phyloP scores from a whole-genome alignment of 2,329 filamentous ascomycete species.

The Fusarium liriodendri region DNA sequence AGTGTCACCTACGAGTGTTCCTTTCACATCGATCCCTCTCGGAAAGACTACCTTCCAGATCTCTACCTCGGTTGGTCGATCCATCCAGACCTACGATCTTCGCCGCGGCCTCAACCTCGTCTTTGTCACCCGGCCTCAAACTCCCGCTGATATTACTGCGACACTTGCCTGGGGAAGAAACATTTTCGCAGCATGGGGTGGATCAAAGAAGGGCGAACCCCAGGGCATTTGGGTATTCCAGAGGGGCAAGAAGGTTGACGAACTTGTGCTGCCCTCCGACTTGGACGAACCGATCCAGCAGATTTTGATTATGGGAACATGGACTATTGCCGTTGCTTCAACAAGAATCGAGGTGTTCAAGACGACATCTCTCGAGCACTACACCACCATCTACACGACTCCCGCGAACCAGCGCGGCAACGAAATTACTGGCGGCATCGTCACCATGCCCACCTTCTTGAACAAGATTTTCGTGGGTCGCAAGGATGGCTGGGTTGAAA shows the following conservation, averaged over 20 bases:
- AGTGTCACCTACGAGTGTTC: conserved; percentile 89
- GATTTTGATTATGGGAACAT: conserved; percentile 87
- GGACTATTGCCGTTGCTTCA: conserved; percentile 84
- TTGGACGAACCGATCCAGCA: conserved; percentile 78
- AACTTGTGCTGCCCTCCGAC: conserved; percentile 76
- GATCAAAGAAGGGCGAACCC: conserved; percentile 59
- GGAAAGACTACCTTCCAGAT: conserved; percentile 98
- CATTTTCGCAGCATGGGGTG: conserved; percentile 91
- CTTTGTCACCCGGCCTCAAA: conserved; percentile 93
- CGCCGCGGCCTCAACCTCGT: conserved; percentile 90
- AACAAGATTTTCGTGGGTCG: conserved; percentile 96
- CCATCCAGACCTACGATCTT: conserved; percentile 95
- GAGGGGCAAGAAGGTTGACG: conserved; percentile 84
- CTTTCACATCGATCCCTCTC: conserved; percentile 88
- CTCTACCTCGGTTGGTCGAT: conserved; percentile 91
- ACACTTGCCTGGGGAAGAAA: conserved; percentile 88
- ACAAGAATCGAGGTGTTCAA: conserved; percentile 92
- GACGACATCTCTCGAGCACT: conserved; percentile 83
- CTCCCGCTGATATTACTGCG: conserved; percentile 85
- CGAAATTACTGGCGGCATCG: conserved; percentile 80
- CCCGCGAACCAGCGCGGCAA: conserved; percentile 68
- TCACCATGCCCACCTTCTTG: conserved; percentile 91
- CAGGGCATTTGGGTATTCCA: conserved; percentile 92
- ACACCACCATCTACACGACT: conserved; percentile 81
- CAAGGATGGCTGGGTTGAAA: conserved; percentile 89